Percentiles rank a stretch among this genome's conserved stretches.
These are phyloP conservation scores for Botrytis cinerea DNA, from an alignment of 2,329 filamentous ascomycete species.

Conservation along the genomic window DNA sequence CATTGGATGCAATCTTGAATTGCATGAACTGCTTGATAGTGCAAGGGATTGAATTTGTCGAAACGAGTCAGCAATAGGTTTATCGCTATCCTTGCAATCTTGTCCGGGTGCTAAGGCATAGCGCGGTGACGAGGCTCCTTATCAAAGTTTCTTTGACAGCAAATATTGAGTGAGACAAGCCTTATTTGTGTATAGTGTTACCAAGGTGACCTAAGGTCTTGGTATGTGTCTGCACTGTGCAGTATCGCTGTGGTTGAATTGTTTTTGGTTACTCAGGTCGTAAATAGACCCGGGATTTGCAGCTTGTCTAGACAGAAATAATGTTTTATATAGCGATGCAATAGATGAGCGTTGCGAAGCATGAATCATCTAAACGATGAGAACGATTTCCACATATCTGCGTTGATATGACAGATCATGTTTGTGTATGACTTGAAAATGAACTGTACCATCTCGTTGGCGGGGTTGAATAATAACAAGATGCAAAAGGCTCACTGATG, in stretches of 20 bases:
- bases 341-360: conserved; percentile 20
- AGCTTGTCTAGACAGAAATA: conserved; percentile 18
- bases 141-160: conserved; percentile 22
- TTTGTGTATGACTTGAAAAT: conserved; percentile 23
- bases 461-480: conserved; percentile 20
- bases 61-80: conserved; percentile 30
- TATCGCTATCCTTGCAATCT: conserved; percentile 38
- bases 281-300: neutral
- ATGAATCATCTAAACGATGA: conserved; percentile 20
- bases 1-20: conserved; percentile 8
- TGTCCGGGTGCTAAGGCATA: conserved; percentile 15
- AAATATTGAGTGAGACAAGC: conserved; percentile 21
- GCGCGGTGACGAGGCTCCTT: conserved; percentile 28
- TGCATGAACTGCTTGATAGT: conserved; percentile 22
- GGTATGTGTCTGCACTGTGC: neutral
- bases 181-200: conserved; percentile 12
- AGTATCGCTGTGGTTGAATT: conserved; percentile 14
- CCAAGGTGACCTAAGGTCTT: conserved; percentile 14
- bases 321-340: neutral
- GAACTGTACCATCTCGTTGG: conserved; percentile 14
- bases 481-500: neutral
- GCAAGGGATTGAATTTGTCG: conserved; percentile 9
- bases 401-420: conserved; percentile 19
- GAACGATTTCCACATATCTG: conserved; percentile 12
- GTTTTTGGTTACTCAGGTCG: conserved; percentile 10